Evolutionary conservation across 306 rosid species (phyloP), one percentile per base, ranked within the genome.

Genomic region (Parietaria judaica): DNA sequence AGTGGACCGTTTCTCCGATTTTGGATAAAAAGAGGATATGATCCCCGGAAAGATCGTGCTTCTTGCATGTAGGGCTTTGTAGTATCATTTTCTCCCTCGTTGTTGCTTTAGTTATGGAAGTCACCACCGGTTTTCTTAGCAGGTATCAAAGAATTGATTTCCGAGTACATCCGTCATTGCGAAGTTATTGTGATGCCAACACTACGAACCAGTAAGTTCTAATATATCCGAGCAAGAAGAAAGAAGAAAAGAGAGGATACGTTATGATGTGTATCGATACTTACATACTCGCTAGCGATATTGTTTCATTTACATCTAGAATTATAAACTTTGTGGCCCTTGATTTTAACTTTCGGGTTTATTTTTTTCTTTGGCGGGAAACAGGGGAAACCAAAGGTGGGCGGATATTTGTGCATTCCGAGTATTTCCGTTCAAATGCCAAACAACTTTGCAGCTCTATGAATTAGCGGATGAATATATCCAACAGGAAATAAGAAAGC

Each of bases 11-110:
- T 86, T 81, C 84, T 72, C 55, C 80, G 96, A 75, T 88, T 92
- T 53, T 86, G 96, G 98, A 88, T 92, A 58, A 92, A 72, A 82
- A 92, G 80, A 69, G 98, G 96, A 70, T 92, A 86, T 63, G 96
- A 92, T 80, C 98, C 96, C 59, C 94, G 98, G 63, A 84, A 86
- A 74, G 88, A 84, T 60, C 78, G 80, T 47, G 81, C 69, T 61
- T 92, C 96, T 80, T 85, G 85, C 78, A 82, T 80, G 96, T 92
- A 68, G 84, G 95, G 51, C 11, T 62, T 65, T 39, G 50, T 56
- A 41, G 45, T 50, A 39, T 55, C 11, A 23, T 23, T 23, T 23
- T 36, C 61, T 66, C 67, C 46, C 67, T 51, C 45, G 49, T 47
- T 71, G 10, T 69, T 68, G 16, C 57, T 55, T 41, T 44, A 16